Conservation (phyloP, 345 rosid species). For the Alliaria petiolata region DNA sequence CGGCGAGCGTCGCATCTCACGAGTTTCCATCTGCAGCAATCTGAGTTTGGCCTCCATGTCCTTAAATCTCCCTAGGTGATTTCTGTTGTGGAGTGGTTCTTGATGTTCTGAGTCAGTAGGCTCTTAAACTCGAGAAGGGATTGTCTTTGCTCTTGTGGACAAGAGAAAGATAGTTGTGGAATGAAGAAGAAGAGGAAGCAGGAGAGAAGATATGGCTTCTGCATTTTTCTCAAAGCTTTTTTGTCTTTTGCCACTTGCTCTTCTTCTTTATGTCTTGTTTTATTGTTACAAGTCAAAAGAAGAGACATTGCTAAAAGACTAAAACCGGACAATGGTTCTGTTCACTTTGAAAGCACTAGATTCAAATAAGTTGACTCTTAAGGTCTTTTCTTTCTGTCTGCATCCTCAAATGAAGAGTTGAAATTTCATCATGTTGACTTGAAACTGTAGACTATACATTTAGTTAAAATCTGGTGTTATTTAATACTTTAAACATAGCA, state of each 20-base stretch:
- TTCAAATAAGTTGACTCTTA: no score
- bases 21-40: constrained; percentile 26
- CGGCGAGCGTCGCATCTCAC: constrained; percentile 1
- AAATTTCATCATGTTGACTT: no score
- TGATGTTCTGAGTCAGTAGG: neutral
- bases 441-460: no score
- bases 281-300: neutral
- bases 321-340: neutral
- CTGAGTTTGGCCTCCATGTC: constrained; percentile 22
- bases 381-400: neutral
- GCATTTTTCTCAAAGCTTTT: constrained; percentile 12
- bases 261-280: neutral
- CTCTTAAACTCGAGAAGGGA: constrained; percentile 23
- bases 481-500: no score
- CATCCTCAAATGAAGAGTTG: neutral
- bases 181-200: constrained; percentile 1
- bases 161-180: constrained; percentile 12
- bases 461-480: no score
- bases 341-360: neutral
- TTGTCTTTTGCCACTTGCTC: neutral
- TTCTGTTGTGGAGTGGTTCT: neutral
- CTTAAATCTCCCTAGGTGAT: neutral
- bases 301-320: neutral
- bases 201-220: constrained; percentile 1
- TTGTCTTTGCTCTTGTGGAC: constrained; percentile 14